These are phyloP conservation scores for Pulveroboletus sp. DNA, from an alignment of 768 basidiomycete genomes.

Conservation along the genomic window DNA sequence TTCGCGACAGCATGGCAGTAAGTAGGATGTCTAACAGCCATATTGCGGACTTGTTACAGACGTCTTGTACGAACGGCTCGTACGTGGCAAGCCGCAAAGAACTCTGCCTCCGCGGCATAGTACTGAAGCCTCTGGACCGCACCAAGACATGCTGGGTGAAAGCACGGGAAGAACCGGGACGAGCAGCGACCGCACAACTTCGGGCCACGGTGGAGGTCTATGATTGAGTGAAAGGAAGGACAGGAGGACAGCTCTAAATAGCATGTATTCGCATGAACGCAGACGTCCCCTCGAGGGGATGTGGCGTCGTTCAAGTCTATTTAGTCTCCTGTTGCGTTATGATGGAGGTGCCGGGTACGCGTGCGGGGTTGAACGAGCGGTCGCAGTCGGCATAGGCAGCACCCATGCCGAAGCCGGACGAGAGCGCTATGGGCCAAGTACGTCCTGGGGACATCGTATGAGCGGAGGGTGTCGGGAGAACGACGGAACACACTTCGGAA, in stretches of 20 bases:
- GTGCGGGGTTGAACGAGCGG: constrained; percentile 86
- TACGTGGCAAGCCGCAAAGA: constrained; percentile 47
- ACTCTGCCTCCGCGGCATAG: constrained; percentile 27
- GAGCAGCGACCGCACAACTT: constrained; percentile 4
- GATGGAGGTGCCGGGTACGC: constrained; percentile 79
- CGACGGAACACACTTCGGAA: constrained; percentile 71
- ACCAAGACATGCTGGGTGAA: constrained; percentile 7
- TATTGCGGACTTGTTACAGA: constrained; percentile 33
- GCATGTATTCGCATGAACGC: constrained; percentile 5
- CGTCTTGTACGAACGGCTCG: constrained; percentile 61
- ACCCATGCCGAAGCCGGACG: constrained; percentile 83
- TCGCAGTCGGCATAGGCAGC: constrained; percentile 91
- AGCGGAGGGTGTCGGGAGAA: constrained; percentile 1
- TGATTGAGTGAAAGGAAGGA: constrained; percentile 1
- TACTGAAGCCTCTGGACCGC: constrained; percentile 1
- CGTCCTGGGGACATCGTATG: constrained; percentile 53
- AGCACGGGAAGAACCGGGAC: constrained; percentile 19
- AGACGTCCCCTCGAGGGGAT: background rate
- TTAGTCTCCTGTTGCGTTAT: constrained; percentile 37
- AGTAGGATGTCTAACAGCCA: constrained; percentile 4
- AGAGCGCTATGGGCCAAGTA: constrained; percentile 85
- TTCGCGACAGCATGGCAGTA: background rate
- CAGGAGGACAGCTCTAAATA: constrained; percentile 23
- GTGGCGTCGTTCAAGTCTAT: constrained; percentile 4
- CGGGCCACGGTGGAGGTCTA: constrained; percentile 9